Conservation (phyloP, 2,329 filamentous ascomycete genomes). For the Myriosclerotinia curreyana region DNA sequence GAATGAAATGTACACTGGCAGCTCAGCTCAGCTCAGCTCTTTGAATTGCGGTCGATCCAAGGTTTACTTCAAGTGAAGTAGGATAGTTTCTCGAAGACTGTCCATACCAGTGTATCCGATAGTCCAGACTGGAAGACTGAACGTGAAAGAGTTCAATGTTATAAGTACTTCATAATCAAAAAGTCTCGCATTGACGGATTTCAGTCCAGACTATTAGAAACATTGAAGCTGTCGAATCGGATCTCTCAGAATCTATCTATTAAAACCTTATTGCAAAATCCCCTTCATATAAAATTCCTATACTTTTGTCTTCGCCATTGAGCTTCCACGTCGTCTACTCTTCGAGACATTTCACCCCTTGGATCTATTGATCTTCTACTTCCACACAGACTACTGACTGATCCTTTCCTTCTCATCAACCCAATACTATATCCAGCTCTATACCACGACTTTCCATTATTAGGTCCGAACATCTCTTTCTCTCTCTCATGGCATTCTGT, state of each 20-base stretch:
- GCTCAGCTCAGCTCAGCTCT: neutral
- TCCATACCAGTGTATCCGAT: no score
- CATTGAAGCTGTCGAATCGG: no score
- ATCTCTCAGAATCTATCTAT: neutral
- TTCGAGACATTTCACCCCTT: neutral
- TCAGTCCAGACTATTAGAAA: no score
- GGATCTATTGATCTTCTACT: neutral
- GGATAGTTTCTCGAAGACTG: no score
- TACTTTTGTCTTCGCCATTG: slow-evolving; percentile 8
- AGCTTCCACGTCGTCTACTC: slow-evolving; percentile 15
- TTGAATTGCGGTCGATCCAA: no score
- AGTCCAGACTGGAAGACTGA: no score
- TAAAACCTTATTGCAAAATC: neutral
- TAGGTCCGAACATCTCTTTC: neutral
- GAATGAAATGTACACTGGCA: no score
- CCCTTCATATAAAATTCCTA: neutral
- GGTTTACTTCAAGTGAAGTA: no score
- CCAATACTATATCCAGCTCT: neutral
- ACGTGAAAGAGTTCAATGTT: no score
- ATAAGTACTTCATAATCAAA: no score
- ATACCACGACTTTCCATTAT: neutral
- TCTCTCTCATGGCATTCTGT: slow-evolving; percentile 30
- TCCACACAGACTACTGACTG: neutral
- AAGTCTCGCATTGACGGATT: no score
- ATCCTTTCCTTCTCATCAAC: neutral